Base-by-base conservation (phyloP, 78 protist genomes). In the Pigoraptor vietnamica region DNA sequence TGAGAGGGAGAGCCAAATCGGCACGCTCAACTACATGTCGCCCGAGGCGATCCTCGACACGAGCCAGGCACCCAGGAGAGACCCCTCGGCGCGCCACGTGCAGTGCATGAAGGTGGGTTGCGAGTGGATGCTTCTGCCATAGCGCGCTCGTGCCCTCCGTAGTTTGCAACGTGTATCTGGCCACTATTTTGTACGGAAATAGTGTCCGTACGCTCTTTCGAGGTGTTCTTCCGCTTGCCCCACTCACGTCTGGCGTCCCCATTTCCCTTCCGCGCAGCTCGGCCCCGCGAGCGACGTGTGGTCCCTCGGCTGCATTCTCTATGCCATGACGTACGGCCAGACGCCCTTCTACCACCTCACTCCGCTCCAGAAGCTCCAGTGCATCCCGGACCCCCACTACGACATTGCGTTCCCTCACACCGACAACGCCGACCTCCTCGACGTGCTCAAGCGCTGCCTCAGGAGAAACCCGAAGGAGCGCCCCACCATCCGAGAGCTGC, bases 11-110 rank as follows among this genome's bases (percentile, higher is more conserved):
- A 19, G 24, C 2, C 96, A 93, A 37, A 86, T 97, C 56, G 99
- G 99, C 36, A 99, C 99, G 6, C 56, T 97, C 39, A 99, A 99
- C 94, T 99, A 99, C 94, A 98, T 99, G 92, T 94, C 98, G 0
- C 99, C 99, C 19, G 99, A 99, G 92, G 94, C 99, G 1, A 82
- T 98, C 55, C 81, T n/a, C 25, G 95, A 19, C 81, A 19, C 79
- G 37, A 48, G 67, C 67, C 67, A 48, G 14, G 67, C 14, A 14
- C 67, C 67, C 29, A 6, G 67, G 14, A 48, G 67, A 48, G 67
- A 48, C 14, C 29, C 67, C 29, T 48, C 67, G 29, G 67, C 67
- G 29, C 67, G 67, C 14, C 67, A 48, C 67, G 67, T 48, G 67
- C 67, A 48, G 67, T 48, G 67, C 67, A 48, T 48, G 67, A 48